phyloP scores from a whole-genome alignment of 2,329 filamentous ascomycete species.

The Zelopaecilomyces penicillatus region DNA sequence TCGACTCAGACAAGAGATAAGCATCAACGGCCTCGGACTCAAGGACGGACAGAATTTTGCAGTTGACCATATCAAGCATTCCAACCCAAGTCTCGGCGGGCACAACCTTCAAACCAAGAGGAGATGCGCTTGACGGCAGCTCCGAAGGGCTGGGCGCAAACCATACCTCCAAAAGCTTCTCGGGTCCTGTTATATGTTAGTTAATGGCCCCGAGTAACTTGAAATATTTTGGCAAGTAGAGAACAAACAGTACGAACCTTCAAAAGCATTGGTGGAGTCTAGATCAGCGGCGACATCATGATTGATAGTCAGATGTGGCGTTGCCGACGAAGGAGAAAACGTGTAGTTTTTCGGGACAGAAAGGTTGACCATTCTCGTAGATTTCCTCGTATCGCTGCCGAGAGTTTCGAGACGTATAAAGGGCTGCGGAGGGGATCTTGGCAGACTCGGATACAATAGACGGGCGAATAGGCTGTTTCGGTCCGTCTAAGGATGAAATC shows the following conservation, averaged over 20 bases:
- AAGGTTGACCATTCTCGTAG: slow-evolving; percentile 63
- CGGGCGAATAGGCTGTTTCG: slow-evolving; percentile 10
- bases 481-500: slow-evolving; percentile 39
- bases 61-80: slow-evolving; percentile 97
- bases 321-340: slow-evolving; percentile 72
- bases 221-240: not conserved
- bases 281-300: slow-evolving; percentile 86
- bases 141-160: slow-evolving; percentile 73
- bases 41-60: slow-evolving; percentile 92
- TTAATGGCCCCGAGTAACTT: not conserved
- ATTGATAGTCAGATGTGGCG: slow-evolving; percentile 92
- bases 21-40: slow-evolving; percentile 92
- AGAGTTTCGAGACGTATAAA: slow-evolving; percentile 13
- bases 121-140: slow-evolving; percentile 61
- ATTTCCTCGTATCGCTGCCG: slow-evolving; percentile 10
- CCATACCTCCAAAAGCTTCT: slow-evolving; percentile 98
- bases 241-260: slow-evolving; percentile 53
- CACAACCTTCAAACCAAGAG: slow-evolving; percentile 78
- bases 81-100: slow-evolving; percentile 80
- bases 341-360: slow-evolving; percentile 74
- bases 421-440: not conserved
- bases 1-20: slow-evolving; percentile 94
- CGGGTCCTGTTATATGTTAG: slow-evolving; percentile 53
- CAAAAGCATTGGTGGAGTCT: slow-evolving; percentile 93
- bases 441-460: slow-evolving; percentile 11